phyloP scores from a whole-genome alignment of 2,329 filamentous ascomycete genomes.

The Peltaster fructicola region DNA sequence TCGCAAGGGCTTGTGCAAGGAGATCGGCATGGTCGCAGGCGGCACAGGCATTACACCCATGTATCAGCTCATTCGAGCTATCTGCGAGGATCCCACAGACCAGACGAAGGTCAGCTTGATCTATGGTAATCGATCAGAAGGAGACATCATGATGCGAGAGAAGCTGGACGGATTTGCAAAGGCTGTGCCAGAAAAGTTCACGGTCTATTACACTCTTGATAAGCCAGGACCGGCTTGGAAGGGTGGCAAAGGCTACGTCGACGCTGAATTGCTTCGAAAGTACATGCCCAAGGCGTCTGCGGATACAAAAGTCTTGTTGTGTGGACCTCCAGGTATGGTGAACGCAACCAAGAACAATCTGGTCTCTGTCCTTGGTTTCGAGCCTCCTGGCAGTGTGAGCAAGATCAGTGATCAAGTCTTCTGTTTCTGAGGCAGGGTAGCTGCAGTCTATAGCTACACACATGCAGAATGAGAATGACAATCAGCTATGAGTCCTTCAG shows the following conservation, averaged over 20 bases:
- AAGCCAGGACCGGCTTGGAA: conserved; percentile 30
- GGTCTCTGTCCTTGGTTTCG: conserved; percentile 51
- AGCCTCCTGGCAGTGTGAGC: conserved; percentile 79
- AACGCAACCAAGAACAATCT: conserved; percentile 34
- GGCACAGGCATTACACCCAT: conserved; percentile 38
- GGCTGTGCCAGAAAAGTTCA: conserved; percentile 33
- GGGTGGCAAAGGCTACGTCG: conserved; percentile 34
- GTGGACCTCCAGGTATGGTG: conserved; percentile 44
- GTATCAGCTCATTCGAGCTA: conserved; percentile 45
- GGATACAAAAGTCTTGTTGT: conserved; percentile 39
- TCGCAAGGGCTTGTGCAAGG: conserved; percentile 22
- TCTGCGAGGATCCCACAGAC: conserved; percentile 43
- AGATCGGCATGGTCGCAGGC: conserved; percentile 38
- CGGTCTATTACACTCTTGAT: conserved; percentile 38
- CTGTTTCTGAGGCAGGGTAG: conserved; percentile 57
- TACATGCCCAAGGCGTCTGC: conserved; percentile 28
- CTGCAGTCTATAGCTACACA: too few species aligned
- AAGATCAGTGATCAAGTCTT: conserved; percentile 95
- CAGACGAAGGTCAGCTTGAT: conserved; percentile 38
- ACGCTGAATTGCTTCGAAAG: conserved; percentile 31
- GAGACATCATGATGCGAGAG: conserved; percentile 40
- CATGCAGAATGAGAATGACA: too few species aligned
- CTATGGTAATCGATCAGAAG: conserved; percentile 41
- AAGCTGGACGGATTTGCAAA: conserved; percentile 38
- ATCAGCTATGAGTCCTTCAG: too few species aligned